phyloP scores from a whole-genome alignment of 768 basidiomycete genomes.

The Xerocomellus chrysenteron region DNA sequence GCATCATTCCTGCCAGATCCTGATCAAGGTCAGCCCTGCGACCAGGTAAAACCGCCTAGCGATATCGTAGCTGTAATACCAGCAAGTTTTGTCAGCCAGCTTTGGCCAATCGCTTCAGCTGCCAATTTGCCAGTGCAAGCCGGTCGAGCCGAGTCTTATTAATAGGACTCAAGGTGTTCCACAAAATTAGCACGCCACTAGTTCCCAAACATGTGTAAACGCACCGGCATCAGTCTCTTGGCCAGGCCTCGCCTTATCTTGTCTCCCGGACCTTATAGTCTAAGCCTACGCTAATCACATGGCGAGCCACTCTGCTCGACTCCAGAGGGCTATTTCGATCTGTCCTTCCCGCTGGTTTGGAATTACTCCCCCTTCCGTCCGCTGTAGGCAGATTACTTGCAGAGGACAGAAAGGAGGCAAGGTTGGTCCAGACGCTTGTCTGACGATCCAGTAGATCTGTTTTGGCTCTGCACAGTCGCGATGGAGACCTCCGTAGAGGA shows the following conservation, averaged over 20 bases:
- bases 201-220: not conserved
- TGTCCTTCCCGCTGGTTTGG: not conserved
- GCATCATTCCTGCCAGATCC: not conserved
- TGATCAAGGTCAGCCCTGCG: too few species aligned
- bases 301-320: not conserved
- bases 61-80: not conserved
- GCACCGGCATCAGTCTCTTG: not conserved
- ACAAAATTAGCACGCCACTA: not conserved
- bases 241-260: not conserved
- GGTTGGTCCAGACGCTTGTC: not conserved
- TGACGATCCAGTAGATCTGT: not conserved
- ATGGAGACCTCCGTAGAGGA: not conserved
- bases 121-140: too few species aligned
- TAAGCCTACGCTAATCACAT: not conserved
- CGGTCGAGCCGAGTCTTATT: too few species aligned
- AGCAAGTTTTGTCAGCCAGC: not conserved
- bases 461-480: not conserved
- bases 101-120: too few species aligned
- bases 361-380: constrained; percentile 18
- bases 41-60: not conserved
- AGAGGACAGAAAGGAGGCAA: constrained; percentile 22
- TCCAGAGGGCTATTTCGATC: not conserved
- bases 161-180: too few species aligned
- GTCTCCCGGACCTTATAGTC: not conserved
- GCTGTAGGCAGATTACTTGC: constrained; percentile 23